Evolutionary conservation across 75 land plant species (phyloP).

Genomic region (Sequoia sempervirens): DNA sequence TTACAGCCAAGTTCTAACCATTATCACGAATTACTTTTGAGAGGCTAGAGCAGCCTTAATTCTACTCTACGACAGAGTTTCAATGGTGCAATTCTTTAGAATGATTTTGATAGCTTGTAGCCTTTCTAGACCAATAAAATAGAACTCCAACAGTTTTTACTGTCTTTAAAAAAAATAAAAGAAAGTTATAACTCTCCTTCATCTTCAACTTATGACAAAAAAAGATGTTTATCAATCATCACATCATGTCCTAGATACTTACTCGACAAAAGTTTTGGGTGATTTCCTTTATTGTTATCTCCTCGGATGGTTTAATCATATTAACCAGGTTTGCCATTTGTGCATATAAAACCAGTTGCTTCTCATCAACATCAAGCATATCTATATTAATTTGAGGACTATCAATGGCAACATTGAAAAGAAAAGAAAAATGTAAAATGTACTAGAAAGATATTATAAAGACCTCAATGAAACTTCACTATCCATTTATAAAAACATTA

Average conservation of each 20-base stretch:
- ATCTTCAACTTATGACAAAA: neutral
- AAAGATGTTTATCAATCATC: neutral
- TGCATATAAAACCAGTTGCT: conserved; percentile 77
- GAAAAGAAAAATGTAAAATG: conserved; percentile 5
- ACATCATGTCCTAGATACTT: conserved; percentile 3
- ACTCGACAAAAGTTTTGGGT: conserved; percentile 83
- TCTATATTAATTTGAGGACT: conserved; percentile 31
- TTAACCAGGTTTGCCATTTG: conserved; percentile 93
- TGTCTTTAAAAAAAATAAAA: neutral
- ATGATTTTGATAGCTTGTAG: neutral
- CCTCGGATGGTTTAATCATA: conserved; percentile 42
- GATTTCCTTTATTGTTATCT: conserved; percentile 67
- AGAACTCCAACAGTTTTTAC: neutral
- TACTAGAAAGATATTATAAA: neutral
- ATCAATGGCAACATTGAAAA: neutral
- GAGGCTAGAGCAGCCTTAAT: neutral
- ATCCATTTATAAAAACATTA: neutral
- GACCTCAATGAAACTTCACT: neutral
- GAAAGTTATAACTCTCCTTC: neutral
- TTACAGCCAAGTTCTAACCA: neutral
- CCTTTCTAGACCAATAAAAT: neutral
- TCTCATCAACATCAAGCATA: conserved; percentile 63
- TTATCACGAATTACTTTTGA: neutral
- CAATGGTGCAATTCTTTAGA: neutral
- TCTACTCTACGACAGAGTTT: neutral